Conservation (phyloP, 2,329 filamentous ascomycete genomes). For the Exophiala sp. region DNA sequence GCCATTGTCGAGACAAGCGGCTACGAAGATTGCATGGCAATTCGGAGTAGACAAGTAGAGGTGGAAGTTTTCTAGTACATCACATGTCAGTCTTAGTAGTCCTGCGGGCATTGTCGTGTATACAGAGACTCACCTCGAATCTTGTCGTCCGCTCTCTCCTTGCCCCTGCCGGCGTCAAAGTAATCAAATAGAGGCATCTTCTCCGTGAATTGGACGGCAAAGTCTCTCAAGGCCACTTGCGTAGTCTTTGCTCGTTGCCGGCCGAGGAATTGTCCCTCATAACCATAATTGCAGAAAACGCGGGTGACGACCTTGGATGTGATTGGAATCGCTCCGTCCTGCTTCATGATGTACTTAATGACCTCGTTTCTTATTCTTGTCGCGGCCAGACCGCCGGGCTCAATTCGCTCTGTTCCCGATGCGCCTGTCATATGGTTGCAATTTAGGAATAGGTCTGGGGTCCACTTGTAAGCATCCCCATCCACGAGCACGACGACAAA, state of each 20-base stretch:
- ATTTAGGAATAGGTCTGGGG: slow-evolving; percentile 6
- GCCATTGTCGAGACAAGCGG: slow-evolving; percentile 25
- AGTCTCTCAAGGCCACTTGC: slow-evolving; percentile 10
- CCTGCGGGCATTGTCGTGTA: not conserved
- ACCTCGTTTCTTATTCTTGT: slow-evolving; percentile 23
- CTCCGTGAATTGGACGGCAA: slow-evolving; percentile 24
- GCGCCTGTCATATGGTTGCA: not conserved
- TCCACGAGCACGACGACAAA: slow-evolving; percentile 28
- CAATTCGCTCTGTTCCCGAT: not conserved
- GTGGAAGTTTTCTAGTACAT: slow-evolving; percentile 24
- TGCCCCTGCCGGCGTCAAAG: slow-evolving; percentile 25
- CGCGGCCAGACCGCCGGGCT: slow-evolving; percentile 21
- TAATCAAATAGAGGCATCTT: slow-evolving; percentile 26
- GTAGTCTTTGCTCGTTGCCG: slow-evolving; percentile 1
- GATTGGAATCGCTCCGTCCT: slow-evolving; percentile 15
- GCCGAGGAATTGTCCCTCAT: not conserved
- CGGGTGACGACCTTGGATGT: slow-evolving; percentile 21
- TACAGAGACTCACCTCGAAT: slow-evolving; percentile 19
- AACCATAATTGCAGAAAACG: slow-evolving; percentile 21
- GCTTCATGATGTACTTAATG: slow-evolving; percentile 20
- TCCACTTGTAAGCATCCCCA: slow-evolving; percentile 26
- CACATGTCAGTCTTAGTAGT: not conserved
- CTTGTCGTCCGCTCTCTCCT: slow-evolving; percentile 28
- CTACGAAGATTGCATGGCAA: slow-evolving; percentile 25
- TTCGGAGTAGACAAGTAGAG: slow-evolving; percentile 25